Base-by-base conservation (phyloP, 352 stramenopile species). In the Pythium scleroteichum region DNA sequence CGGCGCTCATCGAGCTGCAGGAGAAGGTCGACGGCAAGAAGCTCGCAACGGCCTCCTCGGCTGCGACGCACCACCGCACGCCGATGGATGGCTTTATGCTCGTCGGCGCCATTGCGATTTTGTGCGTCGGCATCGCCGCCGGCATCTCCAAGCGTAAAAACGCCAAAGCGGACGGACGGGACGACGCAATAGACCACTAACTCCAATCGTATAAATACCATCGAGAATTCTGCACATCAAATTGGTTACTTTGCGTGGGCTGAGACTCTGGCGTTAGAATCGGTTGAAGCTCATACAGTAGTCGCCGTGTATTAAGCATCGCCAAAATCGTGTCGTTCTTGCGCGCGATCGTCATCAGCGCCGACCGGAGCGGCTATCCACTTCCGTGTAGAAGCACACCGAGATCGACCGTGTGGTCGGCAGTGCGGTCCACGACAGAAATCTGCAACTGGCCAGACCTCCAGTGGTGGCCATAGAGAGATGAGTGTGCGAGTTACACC, bases 101-200 rank as follows among this genome's bases (percentile, higher is more conserved):
- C 27, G 27, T 64, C 9, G 57, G 57, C 10, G 57, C 57, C 19
- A 58, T 64, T 24, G 57, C 57, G 57, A 64, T 64, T 29, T 2
- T 64, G 7, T 64, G 57, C 16, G 57, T 64, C 14, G 57, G 57
- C 39, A 24, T 64, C 6, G 57, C 57, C 19, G 57, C 48, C 3
- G 48, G 57, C 39, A 17, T 64, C n/a, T 35, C 56, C 47, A 57
- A 58, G 47, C 38, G 26, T 2, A 64, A 57, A 38, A 12, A 35
- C 1, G 38, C 46, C 2, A 13, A 14, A 23, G 50, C 20, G 10
- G 39, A 20, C 17, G n/a, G n/a, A n/a, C n/a, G n/a, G n/a, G 22
- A 14, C 52, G 22, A 40, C 16, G 26, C 5, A 10, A 5, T 10
- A 47, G 23, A 5, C 4, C 45, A 42, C 14, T 42, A 42, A n/a